Evolutionary conservation across 306 rosid genomes (phyloP).

Genomic region (Quercus rubra): DNA sequence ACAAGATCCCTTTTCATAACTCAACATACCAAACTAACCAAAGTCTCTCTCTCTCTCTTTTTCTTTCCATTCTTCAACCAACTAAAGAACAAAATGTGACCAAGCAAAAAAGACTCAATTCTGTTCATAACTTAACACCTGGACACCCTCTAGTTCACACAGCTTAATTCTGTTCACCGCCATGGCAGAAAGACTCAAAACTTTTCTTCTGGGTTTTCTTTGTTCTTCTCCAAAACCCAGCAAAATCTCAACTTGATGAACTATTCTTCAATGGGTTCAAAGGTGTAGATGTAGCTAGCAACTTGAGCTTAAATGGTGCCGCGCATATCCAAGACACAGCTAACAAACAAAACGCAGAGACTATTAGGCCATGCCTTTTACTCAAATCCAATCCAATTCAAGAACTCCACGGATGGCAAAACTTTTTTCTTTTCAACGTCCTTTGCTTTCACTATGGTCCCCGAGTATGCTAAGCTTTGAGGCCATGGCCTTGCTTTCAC

Average conservation of each 20-base stretch:
- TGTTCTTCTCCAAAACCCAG: not conserved
- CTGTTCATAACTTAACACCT: not conserved
- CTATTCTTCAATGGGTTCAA: conserved; percentile 12
- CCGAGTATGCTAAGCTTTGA: conserved; percentile 35
- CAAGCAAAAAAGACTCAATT: not conserved
- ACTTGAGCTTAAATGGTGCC: conserved; percentile 20
- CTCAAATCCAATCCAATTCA: no score
- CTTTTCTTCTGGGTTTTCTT: conserved; percentile 1
- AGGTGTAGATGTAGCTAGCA: not conserved
- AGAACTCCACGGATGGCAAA: no score
- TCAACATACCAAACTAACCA: not conserved
- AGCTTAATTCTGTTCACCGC: not conserved
- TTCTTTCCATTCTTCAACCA: not conserved
- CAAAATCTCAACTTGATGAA: not conserved
- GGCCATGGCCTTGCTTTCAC: conserved; percentile 56
- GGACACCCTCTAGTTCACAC: not conserved
- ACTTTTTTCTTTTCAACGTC: not conserved
- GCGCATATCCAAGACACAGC: conserved; percentile 10
- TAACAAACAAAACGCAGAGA: conserved; percentile 32
- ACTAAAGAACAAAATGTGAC: not conserved
- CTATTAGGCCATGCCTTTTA: no score
- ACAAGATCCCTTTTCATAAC: not conserved
- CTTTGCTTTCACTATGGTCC: conserved; percentile 36
- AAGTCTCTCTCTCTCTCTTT: not conserved
- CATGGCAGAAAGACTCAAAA: conserved; percentile 16